Base-by-base conservation (phyloP, 1,284 basidiomycete species). In the Sporisorium scitamineum region DNA sequence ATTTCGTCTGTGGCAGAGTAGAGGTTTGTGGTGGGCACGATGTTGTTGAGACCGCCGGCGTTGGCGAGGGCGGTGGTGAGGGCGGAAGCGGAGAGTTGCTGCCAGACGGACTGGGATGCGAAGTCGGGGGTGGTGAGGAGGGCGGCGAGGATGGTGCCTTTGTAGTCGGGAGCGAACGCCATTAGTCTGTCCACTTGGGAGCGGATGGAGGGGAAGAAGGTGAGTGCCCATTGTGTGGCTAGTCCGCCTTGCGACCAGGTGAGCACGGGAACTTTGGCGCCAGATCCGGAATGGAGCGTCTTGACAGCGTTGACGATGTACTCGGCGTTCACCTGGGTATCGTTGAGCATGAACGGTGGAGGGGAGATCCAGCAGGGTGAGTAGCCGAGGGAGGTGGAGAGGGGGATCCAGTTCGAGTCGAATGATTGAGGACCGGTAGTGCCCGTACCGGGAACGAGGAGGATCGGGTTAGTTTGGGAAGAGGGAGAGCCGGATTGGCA, bases 401-500 rank as follows among this genome's bases (percentile, higher is more conserved):
- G 74, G 3, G 69, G 65, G 41, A 69, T 65, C 74, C 69, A 68
- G 54, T 62, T 71, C 18, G 69, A 68, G 45, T 71, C 74, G 42
- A 58, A 76, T 8, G 58, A 58, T 16, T 66, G 51, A 5, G 48
- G 16, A 4, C 69, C 74, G 2, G 51, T 68, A 4, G 31, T 44
- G 24, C 65, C 74, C 0, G 74, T 76, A 11, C 74, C 74, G 20
- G 74, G 74, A 2, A 76, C 69, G 32, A 76, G 65, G 8, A 76
- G 69, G 41, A 74, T 65, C 7, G 71, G 71, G 2, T 74, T 69
- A 32, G 39, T 20, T 14, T 62, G 61, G 26, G 71, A 65, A n/a
- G 58, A 60, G 13, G 71, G 66, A 0, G 71, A 66, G 26, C 66
- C 66, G 6, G 10, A 48, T 5, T 60, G 37, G 39, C 71, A 74